phyloP scores from a whole-genome alignment of 176 grass and related monocot genomes.

The Olyra latifolia region DNA sequence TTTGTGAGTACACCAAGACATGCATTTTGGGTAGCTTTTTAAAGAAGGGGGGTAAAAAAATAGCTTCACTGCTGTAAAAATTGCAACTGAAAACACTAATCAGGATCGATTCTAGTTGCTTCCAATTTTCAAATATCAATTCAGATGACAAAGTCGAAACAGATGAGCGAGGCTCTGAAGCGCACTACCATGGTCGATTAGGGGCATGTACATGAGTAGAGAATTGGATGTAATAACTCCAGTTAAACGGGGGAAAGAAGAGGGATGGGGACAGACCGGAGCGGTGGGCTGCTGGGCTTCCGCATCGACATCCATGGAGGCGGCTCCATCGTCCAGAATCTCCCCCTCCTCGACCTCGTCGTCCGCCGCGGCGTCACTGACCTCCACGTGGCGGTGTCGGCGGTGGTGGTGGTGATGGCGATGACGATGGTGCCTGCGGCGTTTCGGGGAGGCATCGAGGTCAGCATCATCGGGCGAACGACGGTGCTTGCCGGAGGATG shows the following conservation, averaged over 20 bases:
- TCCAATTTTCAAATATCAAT: background rate
- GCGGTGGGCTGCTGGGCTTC: background rate
- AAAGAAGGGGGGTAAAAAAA: background rate
- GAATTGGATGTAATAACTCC: background rate
- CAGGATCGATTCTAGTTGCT: background rate
- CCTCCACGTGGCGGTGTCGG: constrained; percentile 21
- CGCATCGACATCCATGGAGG: constrained; percentile 37
- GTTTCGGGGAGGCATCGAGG: constrained; percentile 57
- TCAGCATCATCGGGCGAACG: constrained; percentile 40
- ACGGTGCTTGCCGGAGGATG: constrained; percentile 53
- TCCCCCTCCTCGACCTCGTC: constrained; percentile 91
- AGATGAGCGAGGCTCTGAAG: background rate
- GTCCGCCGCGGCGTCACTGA: background rate
- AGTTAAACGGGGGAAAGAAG: background rate
- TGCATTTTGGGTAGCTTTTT: background rate
- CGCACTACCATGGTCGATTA: background rate
- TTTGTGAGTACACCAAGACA: background rate
- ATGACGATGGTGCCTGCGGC: constrained; percentile 56
- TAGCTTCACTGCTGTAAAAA: background rate
- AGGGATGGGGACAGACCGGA: constrained; percentile 53
- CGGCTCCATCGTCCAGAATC: constrained; percentile 60
- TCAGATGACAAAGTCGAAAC: background rate
- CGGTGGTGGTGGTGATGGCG: background rate
- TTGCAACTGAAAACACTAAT: background rate
- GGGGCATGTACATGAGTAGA: background rate